Evolutionary conservation across 768 basidiomycete genomes (phyloP).

Genomic region (Psilocybe cyanescens): DNA sequence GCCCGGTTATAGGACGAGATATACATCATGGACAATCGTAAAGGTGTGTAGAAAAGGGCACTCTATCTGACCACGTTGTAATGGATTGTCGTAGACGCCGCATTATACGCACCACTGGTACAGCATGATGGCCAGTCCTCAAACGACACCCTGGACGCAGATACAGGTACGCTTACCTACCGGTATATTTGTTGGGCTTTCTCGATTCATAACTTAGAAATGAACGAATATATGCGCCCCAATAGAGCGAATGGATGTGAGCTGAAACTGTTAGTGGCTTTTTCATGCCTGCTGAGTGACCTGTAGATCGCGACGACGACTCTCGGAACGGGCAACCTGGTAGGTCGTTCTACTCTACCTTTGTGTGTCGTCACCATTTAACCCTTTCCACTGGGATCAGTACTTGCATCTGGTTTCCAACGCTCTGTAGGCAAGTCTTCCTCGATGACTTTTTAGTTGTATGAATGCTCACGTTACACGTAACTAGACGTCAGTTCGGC

Average conservation of each 20-base stretch:
- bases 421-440: not conserved
- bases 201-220: not conserved
- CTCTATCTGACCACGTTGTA: not conserved
- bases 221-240: not conserved
- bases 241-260: not conserved
- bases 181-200: no score
- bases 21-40: not conserved
- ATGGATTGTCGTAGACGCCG: not conserved
- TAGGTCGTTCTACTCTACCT: not conserved
- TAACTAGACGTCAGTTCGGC: slow-evolving; percentile 1
- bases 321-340: not conserved
- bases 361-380: not conserved
- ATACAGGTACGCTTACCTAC: slow-evolving; percentile 2
- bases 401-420: not conserved
- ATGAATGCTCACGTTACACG: not conserved
- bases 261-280: not conserved
- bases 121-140: slow-evolving; percentile 12
- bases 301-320: not conserved
- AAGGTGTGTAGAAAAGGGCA: not conserved
- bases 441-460: not conserved
- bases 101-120: slow-evolving; percentile 13
- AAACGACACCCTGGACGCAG: not conserved
- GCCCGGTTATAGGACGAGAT: not conserved
- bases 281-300: not conserved
- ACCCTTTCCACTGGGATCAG: not conserved